A percentile compares a stretch with the other conserved stretches of the same genome.
phyloP scores from a whole-genome alignment of 306 rosid genomes.

The Cicer cuneatum region DNA sequence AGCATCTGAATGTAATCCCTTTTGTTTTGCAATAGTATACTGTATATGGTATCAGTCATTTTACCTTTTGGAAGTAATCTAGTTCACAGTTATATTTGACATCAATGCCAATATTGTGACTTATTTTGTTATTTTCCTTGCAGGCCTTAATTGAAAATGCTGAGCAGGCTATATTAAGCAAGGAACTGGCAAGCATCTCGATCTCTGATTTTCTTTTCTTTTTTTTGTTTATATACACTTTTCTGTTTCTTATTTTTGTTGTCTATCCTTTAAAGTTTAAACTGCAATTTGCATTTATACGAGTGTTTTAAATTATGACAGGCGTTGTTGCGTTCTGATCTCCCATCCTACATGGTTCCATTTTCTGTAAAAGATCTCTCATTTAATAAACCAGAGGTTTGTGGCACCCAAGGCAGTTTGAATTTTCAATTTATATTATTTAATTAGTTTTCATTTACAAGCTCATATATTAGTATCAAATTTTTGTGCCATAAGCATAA shows the following conservation, averaged over 20 bases:
- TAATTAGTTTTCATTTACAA: constrained; percentile 33
- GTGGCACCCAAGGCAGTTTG: constrained; percentile 42
- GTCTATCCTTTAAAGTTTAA: constrained; percentile 28
- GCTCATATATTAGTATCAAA: constrained; percentile 16
- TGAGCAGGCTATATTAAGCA: constrained; percentile 90
- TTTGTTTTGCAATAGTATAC: constrained; percentile 4
- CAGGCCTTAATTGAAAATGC: constrained; percentile 82
- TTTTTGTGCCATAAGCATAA: constrained; percentile 33
- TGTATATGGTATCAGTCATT: background rate
- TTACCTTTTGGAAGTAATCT: constrained; percentile 17
- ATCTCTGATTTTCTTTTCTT: constrained; percentile 22
- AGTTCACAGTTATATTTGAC: constrained; percentile 22
- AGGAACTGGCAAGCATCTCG: constrained; percentile 77
- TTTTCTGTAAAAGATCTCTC: constrained; percentile 63
- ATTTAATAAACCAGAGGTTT: constrained; percentile 85
- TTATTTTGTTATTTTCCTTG: constrained; percentile 41
- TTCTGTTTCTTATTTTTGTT: background rate
- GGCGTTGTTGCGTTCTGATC: constrained; percentile 90
- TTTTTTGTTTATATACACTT: background rate
- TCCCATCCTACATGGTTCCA: constrained; percentile 94
- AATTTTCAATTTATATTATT: constrained; percentile 27
- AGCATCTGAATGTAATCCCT: constrained; percentile 20
- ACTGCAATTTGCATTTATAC: constrained; percentile 37
- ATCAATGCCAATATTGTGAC: constrained; percentile 26
- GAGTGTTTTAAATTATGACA: constrained; percentile 51